Percentiles rank a stretch among this genome's conserved stretches.
Evolutionary conservation across 2,329 filamentous ascomycete genomes (phyloP).

Genomic region (Neoascochyta sp.): DNA sequence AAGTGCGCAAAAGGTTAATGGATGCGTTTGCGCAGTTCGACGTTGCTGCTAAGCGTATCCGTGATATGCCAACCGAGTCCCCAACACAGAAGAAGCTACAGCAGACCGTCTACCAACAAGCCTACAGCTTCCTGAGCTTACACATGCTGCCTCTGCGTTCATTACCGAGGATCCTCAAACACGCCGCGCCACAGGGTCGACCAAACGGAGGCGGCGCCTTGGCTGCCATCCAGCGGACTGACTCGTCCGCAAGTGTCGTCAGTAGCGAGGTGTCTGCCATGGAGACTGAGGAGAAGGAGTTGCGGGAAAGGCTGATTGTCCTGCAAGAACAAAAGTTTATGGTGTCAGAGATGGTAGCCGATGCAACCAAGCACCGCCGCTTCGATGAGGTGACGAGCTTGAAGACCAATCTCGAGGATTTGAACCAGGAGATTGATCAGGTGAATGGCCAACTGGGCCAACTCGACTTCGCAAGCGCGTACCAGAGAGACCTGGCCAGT

Average conservation of each 20-base stretch:
- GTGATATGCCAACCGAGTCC: slow-evolving; percentile 71
- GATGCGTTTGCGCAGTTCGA: slow-evolving; percentile 90
- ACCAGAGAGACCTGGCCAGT: slow-evolving; percentile 33
- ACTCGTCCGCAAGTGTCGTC: slow-evolving; percentile 52
- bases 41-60: slow-evolving; percentile 71
- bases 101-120: slow-evolving; percentile 75
- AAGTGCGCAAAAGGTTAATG: slow-evolving; percentile 82
- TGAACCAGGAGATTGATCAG: slow-evolving; percentile 71
- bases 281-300: slow-evolving; percentile 77
- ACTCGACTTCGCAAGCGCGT: slow-evolving; percentile 60
- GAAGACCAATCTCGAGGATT: slow-evolving; percentile 74
- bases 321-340: slow-evolving; percentile 90
- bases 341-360: slow-evolving; percentile 78
- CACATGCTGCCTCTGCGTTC: slow-evolving; percentile 81
- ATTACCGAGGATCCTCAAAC: slow-evolving; percentile 48
- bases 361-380: slow-evolving; percentile 69
- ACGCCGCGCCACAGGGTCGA: slow-evolving; percentile 53
- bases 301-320: slow-evolving; percentile 75
- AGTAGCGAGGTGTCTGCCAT: slow-evolving; percentile 61
- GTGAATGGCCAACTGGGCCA: slow-evolving; percentile 62
- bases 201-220: slow-evolving; percentile 45
- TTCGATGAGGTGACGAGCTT: slow-evolving; percentile 85
- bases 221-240: slow-evolving; percentile 58
- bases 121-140: slow-evolving; percentile 77
- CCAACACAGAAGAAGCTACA: slow-evolving; percentile 72